phyloP scores from a whole-genome alignment of 2,329 filamentous ascomycete species.

The Huntiella omanensis region DNA sequence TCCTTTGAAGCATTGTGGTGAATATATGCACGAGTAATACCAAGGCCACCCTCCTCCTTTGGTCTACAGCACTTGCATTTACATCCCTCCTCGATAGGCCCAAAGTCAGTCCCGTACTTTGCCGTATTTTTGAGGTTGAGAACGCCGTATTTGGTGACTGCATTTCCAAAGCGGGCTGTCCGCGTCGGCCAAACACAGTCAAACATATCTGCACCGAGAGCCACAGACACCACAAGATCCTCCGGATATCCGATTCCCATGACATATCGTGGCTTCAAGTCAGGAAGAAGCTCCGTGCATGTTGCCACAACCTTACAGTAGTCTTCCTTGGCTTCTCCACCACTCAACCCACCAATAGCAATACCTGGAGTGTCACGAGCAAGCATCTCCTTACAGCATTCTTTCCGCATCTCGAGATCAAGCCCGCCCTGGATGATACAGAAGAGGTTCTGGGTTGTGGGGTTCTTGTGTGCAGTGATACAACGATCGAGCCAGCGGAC shows the following conservation, averaged over 20 bases:
- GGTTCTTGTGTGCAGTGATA: conserved; percentile 72
- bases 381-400: conserved; percentile 79
- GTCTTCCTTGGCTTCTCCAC: conserved; percentile 82
- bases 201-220: conserved; percentile 96
- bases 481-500: conserved; percentile 93
- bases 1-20: conserved; percentile 88
- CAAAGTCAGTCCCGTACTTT: conserved; percentile 59
- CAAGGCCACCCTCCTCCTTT: conserved; percentile 48
- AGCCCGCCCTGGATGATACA: conserved; percentile 97
- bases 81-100: conserved; percentile 67
- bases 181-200: conserved; percentile 98
- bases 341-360: conserved; percentile 85
- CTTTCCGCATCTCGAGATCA: conserved; percentile 64
- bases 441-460: conserved; percentile 75
- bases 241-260: conserved; percentile 98
- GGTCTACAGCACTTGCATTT: conserved; percentile 59
- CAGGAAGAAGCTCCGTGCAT: conserved; percentile 70
- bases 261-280: conserved; percentile 90
- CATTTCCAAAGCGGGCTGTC: conserved; percentile 90
- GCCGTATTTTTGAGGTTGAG: conserved; percentile 60
- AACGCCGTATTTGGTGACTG: conserved; percentile 63
- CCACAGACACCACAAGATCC: conserved; percentile 82
- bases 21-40: conserved; percentile 73
- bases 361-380: conserved; percentile 84
- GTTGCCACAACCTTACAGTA: conserved; percentile 81